Evolutionary conservation across 2,329 filamentous ascomycete species (phyloP), one percentile per base, ranked within the genome.

Genomic region (Trichophyton equinum): DNA sequence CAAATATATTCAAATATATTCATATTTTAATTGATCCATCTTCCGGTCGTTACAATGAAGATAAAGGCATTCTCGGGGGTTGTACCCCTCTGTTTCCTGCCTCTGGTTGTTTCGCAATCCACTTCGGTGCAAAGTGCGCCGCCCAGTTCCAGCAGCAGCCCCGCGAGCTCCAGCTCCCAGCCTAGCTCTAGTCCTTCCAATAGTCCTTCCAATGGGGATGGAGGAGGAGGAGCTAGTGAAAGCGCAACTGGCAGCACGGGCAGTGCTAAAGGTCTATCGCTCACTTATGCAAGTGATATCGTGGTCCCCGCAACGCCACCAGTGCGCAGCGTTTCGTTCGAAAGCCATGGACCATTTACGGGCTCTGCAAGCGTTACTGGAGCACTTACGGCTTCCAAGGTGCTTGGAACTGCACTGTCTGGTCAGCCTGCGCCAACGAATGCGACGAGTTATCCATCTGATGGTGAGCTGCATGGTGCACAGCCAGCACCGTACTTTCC

Each of bases 401-500:
- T 71, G 2, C 64, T 85, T 0, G 84, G 81, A 0, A 72, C 82
- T 0, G 81, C 81, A 0, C 80, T 92, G 57, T 73, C 81, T 0
- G 75, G 80, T 0, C 70, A 81, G 0, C 83, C 84, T 8, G 79
- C 84, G 0, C 79, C 81, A 36, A 78, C 81, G 0, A 82, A 81
- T 6, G 85, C 85, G 3, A 86, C 83, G 42, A 81, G 82, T 56
- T 94, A 94, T 70, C 86, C 86, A 8, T 81, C 84, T 6, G 81
- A 91, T 65, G 89, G 89, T 11, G 70, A 80, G 60, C 82, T 91
- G 0, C 81, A 88, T 60, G 75, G 82, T 18, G 77, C 81, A 1
- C 75, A 88, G 72, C 87, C 88, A 1, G 84, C 84, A 0, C 88
- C 88, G 0, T 92, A 86, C 74, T 82, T 80, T 0, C 89, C 89